Conservation (phyloP, 257 asterid genomes). For the Gardenia jasminoides region DNA sequence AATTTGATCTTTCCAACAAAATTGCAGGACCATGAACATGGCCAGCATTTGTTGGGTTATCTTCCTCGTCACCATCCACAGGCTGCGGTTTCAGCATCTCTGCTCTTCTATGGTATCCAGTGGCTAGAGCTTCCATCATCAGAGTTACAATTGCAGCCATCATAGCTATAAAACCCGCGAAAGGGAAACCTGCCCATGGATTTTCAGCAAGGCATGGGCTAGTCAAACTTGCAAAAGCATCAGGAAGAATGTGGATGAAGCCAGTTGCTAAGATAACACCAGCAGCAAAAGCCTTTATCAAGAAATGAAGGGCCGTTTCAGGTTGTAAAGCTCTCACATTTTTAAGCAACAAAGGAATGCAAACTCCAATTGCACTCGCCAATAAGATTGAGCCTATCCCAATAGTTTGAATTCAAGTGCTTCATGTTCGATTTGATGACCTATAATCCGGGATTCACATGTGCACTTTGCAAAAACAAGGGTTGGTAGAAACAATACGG, state of each 20-base stretch:
- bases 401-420: constrained; percentile 16
- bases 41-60: background rate
- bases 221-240: constrained; percentile 30
- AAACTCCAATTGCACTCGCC: constrained; percentile 22
- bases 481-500: constrained; percentile 6
- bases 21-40: constrained; percentile 20
- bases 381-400: constrained; percentile 22
- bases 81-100: constrained; percentile 29
- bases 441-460: constrained; percentile 17
- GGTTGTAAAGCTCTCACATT: constrained; percentile 20
- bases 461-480: constrained; percentile 19
- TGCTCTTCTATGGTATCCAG: constrained; percentile 26
- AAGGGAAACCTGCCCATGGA: constrained; percentile 21
- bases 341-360: constrained; percentile 24
- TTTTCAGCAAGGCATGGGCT: constrained; percentile 13
- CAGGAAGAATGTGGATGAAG: constrained; percentile 32
- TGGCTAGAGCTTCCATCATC: constrained; percentile 26
- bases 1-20: constrained; percentile 16
- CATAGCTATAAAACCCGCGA: constrained; percentile 30
- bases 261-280: constrained; percentile 34
- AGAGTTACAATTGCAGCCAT: constrained; percentile 29
- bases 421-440: background rate
- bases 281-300: constrained; percentile 29
- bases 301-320: constrained; percentile 25
- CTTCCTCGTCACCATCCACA: constrained; percentile 13